Percentiles rank a stretch among this genome's conserved stretches.
Evolutionary conservation across 2,329 filamentous ascomycete species (phyloP).

Genomic region (Bipolaris sorokiniana): DNA sequence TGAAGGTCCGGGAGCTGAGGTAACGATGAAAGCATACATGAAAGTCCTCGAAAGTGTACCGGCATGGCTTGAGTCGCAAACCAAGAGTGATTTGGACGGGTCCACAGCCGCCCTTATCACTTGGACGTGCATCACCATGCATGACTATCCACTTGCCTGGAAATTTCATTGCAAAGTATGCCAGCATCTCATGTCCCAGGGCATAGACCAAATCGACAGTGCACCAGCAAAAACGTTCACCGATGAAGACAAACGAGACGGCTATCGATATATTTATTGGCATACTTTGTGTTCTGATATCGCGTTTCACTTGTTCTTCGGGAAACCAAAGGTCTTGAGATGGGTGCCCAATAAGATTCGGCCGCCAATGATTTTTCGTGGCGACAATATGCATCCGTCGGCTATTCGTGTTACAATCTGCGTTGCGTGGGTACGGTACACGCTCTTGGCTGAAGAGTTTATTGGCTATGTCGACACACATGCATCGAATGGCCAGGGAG

Average conservation of each 20-base stretch:
- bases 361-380: constrained; percentile 27
- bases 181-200: constrained; percentile 27
- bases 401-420: constrained; percentile 20
- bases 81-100: constrained; percentile 26
- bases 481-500: background rate
- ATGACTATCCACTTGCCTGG: constrained; percentile 40
- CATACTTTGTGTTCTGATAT: constrained; percentile 32
- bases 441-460: constrained; percentile 26
- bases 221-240: constrained; percentile 25
- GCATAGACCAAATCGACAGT: constrained; percentile 31
- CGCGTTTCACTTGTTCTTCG: constrained; percentile 37
- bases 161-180: constrained; percentile 40
- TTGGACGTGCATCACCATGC: constrained; percentile 35
- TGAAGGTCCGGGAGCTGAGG: constrained; percentile 21
- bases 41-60: constrained; percentile 37
- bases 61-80: constrained; percentile 30
- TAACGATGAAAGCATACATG: constrained; percentile 31
- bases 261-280: constrained; percentile 31
- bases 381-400: constrained; percentile 26
- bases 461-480: constrained; percentile 27
- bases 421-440: constrained; percentile 32
- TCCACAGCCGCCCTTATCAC: constrained; percentile 29
- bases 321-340: constrained; percentile 31
- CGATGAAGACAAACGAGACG: constrained; percentile 30
- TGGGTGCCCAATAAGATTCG: constrained; percentile 28